Base-by-base conservation (phyloP, 1,139 yeast species). In the Candida tropicalis region DNA sequence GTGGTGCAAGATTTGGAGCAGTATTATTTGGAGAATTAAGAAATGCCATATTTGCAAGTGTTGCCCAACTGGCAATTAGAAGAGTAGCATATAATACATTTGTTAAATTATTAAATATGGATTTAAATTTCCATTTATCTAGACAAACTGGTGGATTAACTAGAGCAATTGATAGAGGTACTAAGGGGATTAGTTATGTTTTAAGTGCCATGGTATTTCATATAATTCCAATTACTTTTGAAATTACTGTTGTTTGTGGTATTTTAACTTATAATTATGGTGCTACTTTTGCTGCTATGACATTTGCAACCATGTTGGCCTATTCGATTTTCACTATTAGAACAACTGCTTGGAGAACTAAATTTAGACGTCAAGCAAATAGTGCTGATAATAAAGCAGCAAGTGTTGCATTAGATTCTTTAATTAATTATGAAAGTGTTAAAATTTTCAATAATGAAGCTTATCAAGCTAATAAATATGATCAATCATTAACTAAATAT, bases 301-400 rank as follows among this genome's bases (percentile, higher is more conserved):
- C 99, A 0, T 69, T 90, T 39, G 66, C 79, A 3, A 95, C 99
- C 1, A 91, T 93, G 97, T 62, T 84, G 27, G 82, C 95, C 0
- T 93, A 93, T 60, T 81, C 96, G 0, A 60, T 83, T 7, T 93
- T 95, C 65, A 93, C 99, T 1, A 86, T 93, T 44, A 76, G 79
- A 50, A 93, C 99, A 0, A 93, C 99, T 0, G 84, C 98, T 0
- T 93, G 99, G 99, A 77, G 99, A 65, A 89, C 99, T 1, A 79
- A 81, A 43, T 93, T 93, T 66, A 79, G 99, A 62, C 77, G 97
- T 56, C 81, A 82, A 47, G 98, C 99, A 2, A 93, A 95, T 60
- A 79, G 79, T 47, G 99, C 99, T 2, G 99, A 93, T 61, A 95
- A 93, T 60, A 78, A 85, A 58, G 97, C 97, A 7, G 97, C 98